Evolutionary conservation across 2,329 filamentous ascomycete genomes (phyloP), one percentile per base, ranked within the genome.

Genomic region (Thelonectria olida): DNA sequence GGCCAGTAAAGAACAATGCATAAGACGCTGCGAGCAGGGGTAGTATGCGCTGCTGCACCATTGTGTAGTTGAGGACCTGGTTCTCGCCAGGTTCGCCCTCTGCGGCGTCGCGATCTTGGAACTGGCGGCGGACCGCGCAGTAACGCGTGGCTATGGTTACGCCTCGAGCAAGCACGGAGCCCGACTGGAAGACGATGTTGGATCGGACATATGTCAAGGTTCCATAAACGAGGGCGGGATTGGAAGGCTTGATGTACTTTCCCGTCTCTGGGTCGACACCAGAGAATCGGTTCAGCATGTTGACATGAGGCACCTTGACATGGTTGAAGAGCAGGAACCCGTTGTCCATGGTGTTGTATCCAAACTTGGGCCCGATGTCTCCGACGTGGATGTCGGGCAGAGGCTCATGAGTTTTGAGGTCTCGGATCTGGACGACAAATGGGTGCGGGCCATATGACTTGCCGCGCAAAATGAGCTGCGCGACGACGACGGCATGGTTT

Each of bases 321-420:
- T 92, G 81, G 79, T 93, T 93, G 77, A 94, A 88, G 20, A 93
- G 83, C 10, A 93, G 79, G 81, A 91, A 93, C 1, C 91, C 91
- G 68, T 93, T 94, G 75, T 93, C 91, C 90, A 92, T 92, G 54
- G 89, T 92, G 76, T 91, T 91, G 79, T 91, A 92, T 9, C 90
- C 90, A 65, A 91, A 90, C 75, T 93, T 93, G 55, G 91, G 91
- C 2, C 92, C 92, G 75, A 94, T 93, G 67, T 94, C 91, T 45
- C 92, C 91, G 22, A 93, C 88, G 71, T 92, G 88, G 53, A 92
- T 78, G 65, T 90, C 88, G 49, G 89, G 83, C 34, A 93, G 78
- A 2, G 89, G 88, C 72, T 89, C 79, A 70, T 92, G 90, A 8
- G 89, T 92, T 76, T 90, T 83, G 72, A 89, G 74, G 71, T 92